Evolutionary conservation across 2,329 filamentous ascomycete genomes (phyloP), one percentile per base, ranked within the genome.

Genomic region (Dothidotthia symphoricarpi): DNA sequence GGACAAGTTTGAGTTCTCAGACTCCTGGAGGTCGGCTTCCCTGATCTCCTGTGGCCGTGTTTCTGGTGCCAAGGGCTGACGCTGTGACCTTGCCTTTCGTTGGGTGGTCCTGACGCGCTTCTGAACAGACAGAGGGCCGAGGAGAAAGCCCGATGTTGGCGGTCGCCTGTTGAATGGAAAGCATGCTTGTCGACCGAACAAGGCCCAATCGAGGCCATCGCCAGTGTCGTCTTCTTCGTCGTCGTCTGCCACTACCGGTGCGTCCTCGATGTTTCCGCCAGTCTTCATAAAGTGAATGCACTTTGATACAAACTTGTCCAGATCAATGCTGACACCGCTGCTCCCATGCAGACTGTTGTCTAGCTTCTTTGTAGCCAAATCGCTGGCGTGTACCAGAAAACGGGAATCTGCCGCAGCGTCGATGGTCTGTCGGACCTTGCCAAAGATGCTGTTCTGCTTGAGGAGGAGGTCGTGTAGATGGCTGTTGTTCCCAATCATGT

Each of bases 321-420:
- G 76, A 57, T 97, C 90, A 15, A 98, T 71, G 6, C 89, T 88
- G 34, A 85, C 81, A 3, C 81, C 80, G 2, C 77, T 71, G 53
- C 85, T 84, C 6, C 89, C 89, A 19, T 88, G 75, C 1, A 85
- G 81, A 16, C 94, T 75, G 34, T 83, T 81, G 28, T 84, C 75
- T 0, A 88, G 84, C 61, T 88, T 89, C 53, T 86, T 87, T 55
- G 85, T 83, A 0, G 86, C 84, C 4, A 94, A 68, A 48, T 96
- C 89, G 4, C 87, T 86, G 1, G 87, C 82, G 47, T 78, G 82
- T 32, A 95, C 85, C 3, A 97, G 76, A 16, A 94, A 75, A n/a
- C 86, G 82, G 0, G 91, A 89, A 63, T 98, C 93, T 44, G 95
- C 83, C 1, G 86, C 87, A 1, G 93, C 93, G 63, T 97, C 93